Evolutionary conservation across 163 green algal genomes (phyloP), one percentile per base, ranked within the genome.

Genomic region (Scenedesmus sp.): DNA sequence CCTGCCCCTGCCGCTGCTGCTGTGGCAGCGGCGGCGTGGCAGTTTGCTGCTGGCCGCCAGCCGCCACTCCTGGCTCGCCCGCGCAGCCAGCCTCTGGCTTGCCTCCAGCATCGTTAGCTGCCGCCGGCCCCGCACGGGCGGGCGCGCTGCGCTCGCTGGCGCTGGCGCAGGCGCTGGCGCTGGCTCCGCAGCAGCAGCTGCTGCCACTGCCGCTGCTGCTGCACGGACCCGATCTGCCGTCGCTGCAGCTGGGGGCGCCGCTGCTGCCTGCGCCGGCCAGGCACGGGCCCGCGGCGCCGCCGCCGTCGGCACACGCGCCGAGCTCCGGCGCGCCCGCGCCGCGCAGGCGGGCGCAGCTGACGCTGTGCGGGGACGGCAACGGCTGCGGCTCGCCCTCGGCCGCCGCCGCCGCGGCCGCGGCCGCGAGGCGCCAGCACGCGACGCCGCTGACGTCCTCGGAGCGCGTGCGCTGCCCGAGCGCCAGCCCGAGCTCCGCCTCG

Each of bases 231-330:
- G 15, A 17, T 39, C 29, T 20, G 20, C 54, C 36, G 13, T n/a
- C n/a, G n/a, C n/a, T n/a, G 24, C 15, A 33, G 17, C 53, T 22
- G 56, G 5, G 36, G 56, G 5, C n/a, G n/a, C n/a, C n/a, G n/a
- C n/a, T n/a, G n/a, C n/a, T n/a, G n/a, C n/a, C n/a, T 47, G 26
- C 56, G 56, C 7, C 56, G n/a, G 60, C 53, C 53, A 66, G 45
- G n/a, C n/a, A n/a, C n/a, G n/a, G n/a, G n/a, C n/a, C n/a, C n/a
- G n/a, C n/a, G n/a, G n/a, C n/a, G n/a, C n/a, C n/a, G n/a, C n/a
- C n/a, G n/a, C n/a, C n/a, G n/a, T n/a, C n/a, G n/a, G n/a, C n/a
- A n/a, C n/a, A n/a, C n/a, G n/a, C n/a, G n/a, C n/a, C n/a, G n/a
- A n/a, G n/a, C n/a, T n/a, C n/a, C n/a, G n/a, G n/a, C n/a, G n/a